Base-by-base conservation (phyloP, 2,329 filamentous ascomycete species). In the Thelonectria blattea region DNA sequence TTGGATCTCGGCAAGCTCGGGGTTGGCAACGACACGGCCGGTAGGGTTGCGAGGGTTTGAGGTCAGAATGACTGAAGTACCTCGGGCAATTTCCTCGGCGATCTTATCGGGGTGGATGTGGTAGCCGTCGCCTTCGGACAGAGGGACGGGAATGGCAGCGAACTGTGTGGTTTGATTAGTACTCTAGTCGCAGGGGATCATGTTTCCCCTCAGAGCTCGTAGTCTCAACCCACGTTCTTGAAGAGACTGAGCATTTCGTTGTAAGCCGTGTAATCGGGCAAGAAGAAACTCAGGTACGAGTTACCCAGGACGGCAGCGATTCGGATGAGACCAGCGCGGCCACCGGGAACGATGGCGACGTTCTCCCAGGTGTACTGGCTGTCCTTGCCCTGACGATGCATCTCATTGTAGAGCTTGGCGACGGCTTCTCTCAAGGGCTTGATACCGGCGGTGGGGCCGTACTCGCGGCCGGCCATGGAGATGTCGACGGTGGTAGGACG, bases 341-440 rank as follows among this genome's bases (percentile, higher is more conserved):
- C 94, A 76, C 93, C 93, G 47, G 94, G 94, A 3, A 98, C 94
- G 74, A 98, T 96, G 75, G 91, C 93, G 17, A 97, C 94, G 76
- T 98, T 98, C 82, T 98, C 94, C 91, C 92, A 97, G 6, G 91
- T 96, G 76, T 98, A 98, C 79, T 96, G 84, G 77, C 90, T 94
- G 11, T 88, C 84, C 80, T 95, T 96, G 72, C 91, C 92, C 79
- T 94, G 80, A 65, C 94, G 88, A 72, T 97, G 94, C 76, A 94
- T 91, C 75, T 90, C 90, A 73, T 98, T 98, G 85, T 98, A 98
- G 63, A 98, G 85, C 61, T 88, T 88, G 59, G 94, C 94, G 46
- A 98, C 93, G 17, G 94, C 94, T 72, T 92, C 91, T 68, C 94
- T 85, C 66, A 98, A 82, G 24, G 92, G 89, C 80, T 92, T 94